Conservation (phyloP, 306 rosid species). For the Cyamopsis tetragonoloba region DNA sequence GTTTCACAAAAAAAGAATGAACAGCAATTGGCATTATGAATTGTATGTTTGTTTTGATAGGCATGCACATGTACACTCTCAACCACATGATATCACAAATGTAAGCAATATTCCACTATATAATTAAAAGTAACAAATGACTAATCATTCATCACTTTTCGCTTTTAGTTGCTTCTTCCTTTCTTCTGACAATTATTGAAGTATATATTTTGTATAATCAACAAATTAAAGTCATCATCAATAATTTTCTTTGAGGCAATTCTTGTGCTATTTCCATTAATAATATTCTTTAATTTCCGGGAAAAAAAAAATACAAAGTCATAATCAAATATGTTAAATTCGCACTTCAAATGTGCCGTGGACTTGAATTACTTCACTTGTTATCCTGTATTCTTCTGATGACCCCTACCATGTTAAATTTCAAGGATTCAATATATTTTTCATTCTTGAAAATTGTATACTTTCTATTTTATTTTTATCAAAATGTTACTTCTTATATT, state of each 20-base stretch:
- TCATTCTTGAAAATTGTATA: too few relatives aligned
- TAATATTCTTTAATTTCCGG: too few relatives aligned
- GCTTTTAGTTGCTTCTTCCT: not conserved
- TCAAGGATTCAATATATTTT: too few relatives aligned
- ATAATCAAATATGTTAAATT: not conserved
- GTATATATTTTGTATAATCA: too few relatives aligned
- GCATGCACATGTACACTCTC: not conserved
- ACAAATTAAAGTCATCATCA: too few relatives aligned
- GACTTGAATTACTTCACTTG: not conserved
- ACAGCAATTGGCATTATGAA: not conserved
- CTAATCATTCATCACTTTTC: slow-evolving; percentile 8
- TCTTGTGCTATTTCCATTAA: too few relatives aligned
- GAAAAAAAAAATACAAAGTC: too few relatives aligned
- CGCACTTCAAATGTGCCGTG: not conserved
- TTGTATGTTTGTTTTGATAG: not conserved
- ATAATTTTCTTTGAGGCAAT: too few relatives aligned
- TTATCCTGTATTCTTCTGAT: not conserved
- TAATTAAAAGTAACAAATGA: not conserved
- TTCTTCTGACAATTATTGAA: slow-evolving; percentile 15
- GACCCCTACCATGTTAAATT: slow-evolving; percentile 15
- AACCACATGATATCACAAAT: not conserved
- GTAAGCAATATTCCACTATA: not conserved
- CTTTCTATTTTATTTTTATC: too few relatives aligned
- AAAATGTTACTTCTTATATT: too few relatives aligned
- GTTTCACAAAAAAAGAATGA: not conserved